Percentiles rank a stretch among this genome's conserved stretches.
Conservation (phyloP, 345 rosid genomes). For the Ceriops tagal region DNA sequence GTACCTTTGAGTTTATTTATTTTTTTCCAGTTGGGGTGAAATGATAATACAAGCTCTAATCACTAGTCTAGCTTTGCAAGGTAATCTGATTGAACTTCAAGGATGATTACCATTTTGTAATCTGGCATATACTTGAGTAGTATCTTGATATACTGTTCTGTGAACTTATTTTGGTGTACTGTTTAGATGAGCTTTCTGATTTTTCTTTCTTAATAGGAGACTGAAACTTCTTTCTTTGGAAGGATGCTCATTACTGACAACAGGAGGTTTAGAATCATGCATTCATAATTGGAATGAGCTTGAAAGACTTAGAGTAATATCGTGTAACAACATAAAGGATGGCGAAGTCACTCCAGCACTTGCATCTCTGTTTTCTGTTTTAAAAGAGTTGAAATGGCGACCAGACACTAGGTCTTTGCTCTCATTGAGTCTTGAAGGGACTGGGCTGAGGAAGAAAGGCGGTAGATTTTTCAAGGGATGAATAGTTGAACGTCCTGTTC, state of each 20-base stretch:
- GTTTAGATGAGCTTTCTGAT: not conserved
- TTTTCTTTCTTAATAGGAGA: slow-evolving; percentile 49
- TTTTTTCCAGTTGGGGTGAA: not conserved
- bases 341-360: slow-evolving; percentile 66
- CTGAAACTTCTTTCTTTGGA: slow-evolving; percentile 64
- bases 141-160: not conserved
- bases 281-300: slow-evolving; percentile 74
- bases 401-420: slow-evolving; percentile 78
- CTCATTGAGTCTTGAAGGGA: slow-evolving; percentile 51
- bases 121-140: not conserved
- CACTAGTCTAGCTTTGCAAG: not conserved
- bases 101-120: not conserved
- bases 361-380: slow-evolving; percentile 57
- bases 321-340: slow-evolving; percentile 73
- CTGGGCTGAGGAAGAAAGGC: slow-evolving; percentile 74
- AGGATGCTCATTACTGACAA: slow-evolving; percentile 77
- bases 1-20: not conserved
- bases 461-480: slow-evolving; percentile 60
- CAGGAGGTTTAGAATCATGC: slow-evolving; percentile 68
- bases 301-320: slow-evolving; percentile 56
- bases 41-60: not conserved
- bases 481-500: slow-evolving; percentile 23
- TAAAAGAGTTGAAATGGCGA: slow-evolving; percentile 87
- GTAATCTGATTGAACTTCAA: not conserved
- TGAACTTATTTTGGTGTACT: not conserved